These are phyloP conservation scores for Phalaenopsis hybrid DNA, from an alignment of 116 monocot genomes.

Conservation along the genomic window DNA sequence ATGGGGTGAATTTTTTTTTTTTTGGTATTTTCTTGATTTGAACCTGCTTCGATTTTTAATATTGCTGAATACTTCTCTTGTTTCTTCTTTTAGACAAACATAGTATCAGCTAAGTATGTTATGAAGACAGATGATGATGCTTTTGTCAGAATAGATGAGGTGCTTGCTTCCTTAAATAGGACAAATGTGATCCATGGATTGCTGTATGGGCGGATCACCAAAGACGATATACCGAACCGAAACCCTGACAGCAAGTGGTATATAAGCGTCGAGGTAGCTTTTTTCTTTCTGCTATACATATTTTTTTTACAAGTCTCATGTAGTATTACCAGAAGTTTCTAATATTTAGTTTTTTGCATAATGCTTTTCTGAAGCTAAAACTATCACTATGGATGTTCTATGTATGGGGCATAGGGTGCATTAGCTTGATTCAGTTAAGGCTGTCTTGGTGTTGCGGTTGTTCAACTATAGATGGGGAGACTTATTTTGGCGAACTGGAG, in stretches of 20 bases:
- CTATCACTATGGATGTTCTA: no score
- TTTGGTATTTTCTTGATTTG: neutral
- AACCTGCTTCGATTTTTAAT: neutral
- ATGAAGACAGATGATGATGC: slow-evolving; percentile 99
- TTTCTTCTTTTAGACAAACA: slow-evolving; percentile 1
- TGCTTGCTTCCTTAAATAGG: slow-evolving; percentile 49
- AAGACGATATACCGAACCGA: slow-evolving; percentile 49
- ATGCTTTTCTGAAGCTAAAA: neutral
- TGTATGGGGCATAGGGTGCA: no score
- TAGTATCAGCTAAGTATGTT: slow-evolving; percentile 58
- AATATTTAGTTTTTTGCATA: neutral
- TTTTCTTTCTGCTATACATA: neutral
- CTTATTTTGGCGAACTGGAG: no score
- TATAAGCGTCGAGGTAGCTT: slow-evolving; percentile 59
- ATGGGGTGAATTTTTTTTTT: slow-evolving; percentile 49
- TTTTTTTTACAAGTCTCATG: neutral
- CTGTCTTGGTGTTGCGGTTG: neutral
- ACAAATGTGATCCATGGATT: slow-evolving; percentile 44
- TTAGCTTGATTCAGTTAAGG: neutral
- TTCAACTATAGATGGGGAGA: neutral
- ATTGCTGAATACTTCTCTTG: neutral
- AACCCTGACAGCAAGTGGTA: slow-evolving; percentile 81
- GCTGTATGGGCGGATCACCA: slow-evolving; percentile 63
- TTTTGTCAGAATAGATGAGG: slow-evolving; percentile 88
- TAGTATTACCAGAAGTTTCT: neutral